Evolutionary conservation across 108 stramenopile species (phyloP), one percentile per base, ranked within the genome.

Genomic region (Nitzschia inconspicua): DNA sequence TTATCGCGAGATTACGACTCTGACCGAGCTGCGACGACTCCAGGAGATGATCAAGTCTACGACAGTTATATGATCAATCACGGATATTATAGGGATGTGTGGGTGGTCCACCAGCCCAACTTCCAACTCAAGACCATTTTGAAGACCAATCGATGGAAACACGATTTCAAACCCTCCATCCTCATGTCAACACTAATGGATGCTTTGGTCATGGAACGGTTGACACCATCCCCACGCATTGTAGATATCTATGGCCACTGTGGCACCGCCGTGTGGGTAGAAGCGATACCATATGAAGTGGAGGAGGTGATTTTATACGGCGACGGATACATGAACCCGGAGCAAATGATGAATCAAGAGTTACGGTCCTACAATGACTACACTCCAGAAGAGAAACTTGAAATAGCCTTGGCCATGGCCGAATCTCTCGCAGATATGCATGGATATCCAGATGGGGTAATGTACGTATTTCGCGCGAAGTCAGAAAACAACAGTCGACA

Each of bases 161-260:
- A 72, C 50, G 30, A 44, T 10, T 37, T 62, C 7, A 43, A 65
- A 2, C 11, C 42, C 16, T 53, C 40, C 0, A 56, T 49, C 23
- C 64, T 69, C 13, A 55, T 43, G 32, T 56, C 59, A 46, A 60
- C 72, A 18, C 55, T 72, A 47, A 36, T 47, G 49, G 89, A 90
- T 52, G 89, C 84, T 9, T 35, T 90, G 30, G 65, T 90, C 14
- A 83, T 80, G 83, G 89, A 90, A 29, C 65, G 79, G 23, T 29
- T 90, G 63, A 70, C 77, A 4, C 53, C 54, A 30, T 79, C 83
- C 2, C 83, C 85, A 22, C 63, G 73, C 16, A 83, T 90, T 35
- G 70, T 90, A 26, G 58, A 87, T 42, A 68, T 85, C 7, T 90
- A 82, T 32, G 82, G 84, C 14, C 78, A 87, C 44, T 90, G 89